Evolutionary conservation across 2,329 filamentous ascomycete genomes (phyloP).

Genomic region (Nigrospora oryzae): DNA sequence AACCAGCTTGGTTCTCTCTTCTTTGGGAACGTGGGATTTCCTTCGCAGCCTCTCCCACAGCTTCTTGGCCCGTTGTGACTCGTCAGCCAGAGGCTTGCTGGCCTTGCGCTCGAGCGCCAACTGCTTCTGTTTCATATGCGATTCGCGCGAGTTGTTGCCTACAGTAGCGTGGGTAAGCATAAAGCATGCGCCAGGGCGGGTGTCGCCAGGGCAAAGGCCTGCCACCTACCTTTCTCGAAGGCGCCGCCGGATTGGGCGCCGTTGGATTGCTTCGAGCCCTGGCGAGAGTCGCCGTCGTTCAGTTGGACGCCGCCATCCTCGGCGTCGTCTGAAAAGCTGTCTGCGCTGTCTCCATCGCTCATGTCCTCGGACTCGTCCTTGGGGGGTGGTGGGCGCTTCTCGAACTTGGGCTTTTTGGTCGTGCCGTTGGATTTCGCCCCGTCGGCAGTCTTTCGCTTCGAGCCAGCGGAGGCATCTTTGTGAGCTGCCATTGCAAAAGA

Average conservation of each 20-base stretch:
- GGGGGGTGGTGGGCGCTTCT: constrained; percentile 24
- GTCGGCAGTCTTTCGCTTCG: constrained; percentile 43
- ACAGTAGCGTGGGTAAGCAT: background rate
- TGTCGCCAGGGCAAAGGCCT: background rate
- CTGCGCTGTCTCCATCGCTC: constrained; percentile 26
- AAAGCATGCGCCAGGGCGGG: no score
- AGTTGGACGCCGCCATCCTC: constrained; percentile 46
- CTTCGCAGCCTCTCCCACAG: constrained; percentile 89
- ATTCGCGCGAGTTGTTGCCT: constrained; percentile 69
- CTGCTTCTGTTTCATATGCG: constrained; percentile 87
- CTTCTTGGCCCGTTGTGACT: constrained; percentile 84
- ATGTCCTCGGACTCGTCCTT: constrained; percentile 28
- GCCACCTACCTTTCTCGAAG: constrained; percentile 31
- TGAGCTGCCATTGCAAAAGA: no score
- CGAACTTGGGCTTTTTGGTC: constrained; percentile 26
- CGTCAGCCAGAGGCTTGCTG: constrained; percentile 86
- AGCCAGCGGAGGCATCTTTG: constrained; percentile 25
- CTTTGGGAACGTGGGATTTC: constrained; percentile 86
- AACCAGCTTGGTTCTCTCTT: constrained; percentile 81
- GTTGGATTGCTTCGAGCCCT: constrained; percentile 13
- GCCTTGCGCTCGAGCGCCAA: constrained; percentile 83
- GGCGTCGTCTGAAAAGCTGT: constrained; percentile 37
- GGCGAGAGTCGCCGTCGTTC: constrained; percentile 16
- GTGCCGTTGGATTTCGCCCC: constrained; percentile 32
- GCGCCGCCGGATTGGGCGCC: constrained; percentile 23